Percentiles rank a stretch among this genome's conserved stretches.
phyloP scores from a whole-genome alignment of 441 rosid genomes.

The Populus trichocarpa region DNA sequence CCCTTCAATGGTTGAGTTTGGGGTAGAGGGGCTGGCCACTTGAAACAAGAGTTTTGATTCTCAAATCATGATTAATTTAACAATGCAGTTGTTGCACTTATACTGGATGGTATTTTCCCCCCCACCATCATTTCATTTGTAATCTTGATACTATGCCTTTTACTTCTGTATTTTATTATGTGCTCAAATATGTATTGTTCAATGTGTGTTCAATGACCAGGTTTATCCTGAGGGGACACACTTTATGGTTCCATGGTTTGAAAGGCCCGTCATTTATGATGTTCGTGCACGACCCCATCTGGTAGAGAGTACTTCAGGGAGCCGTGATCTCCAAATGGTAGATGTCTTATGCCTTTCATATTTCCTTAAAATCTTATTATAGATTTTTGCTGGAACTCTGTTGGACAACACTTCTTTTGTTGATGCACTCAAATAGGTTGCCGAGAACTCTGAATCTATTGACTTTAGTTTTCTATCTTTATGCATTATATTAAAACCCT shows the following conservation, averaged over 20 bases:
- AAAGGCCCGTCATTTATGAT: slow-evolving; percentile 79
- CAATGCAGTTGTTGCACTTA: neutral
- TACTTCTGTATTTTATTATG: neutral
- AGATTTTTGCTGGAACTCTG: neutral
- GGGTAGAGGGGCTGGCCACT: neutral
- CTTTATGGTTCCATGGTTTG: slow-evolving; percentile 85
- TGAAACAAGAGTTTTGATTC: neutral
- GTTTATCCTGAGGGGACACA: slow-evolving; percentile 95
- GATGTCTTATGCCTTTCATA: neutral
- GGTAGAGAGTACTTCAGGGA: slow-evolving; percentile 91
- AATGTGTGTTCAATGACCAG: slow-evolving; percentile 28
- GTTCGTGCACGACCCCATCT: slow-evolving; percentile 92
- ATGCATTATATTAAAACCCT: neutral
- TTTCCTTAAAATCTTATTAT: neutral
- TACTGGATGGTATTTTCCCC: neutral
- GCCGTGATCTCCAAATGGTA: slow-evolving; percentile 98
- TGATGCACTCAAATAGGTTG: neutral
- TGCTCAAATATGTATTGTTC: neutral
- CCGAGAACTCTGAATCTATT: neutral
- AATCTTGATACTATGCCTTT: neutral
- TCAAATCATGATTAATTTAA: neutral
- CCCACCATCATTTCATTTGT: neutral
- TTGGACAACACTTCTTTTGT: neutral
- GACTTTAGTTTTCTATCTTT: neutral
- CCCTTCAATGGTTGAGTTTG: neutral